These are phyloP conservation scores for Rhodotorula toruloides DNA, from an alignment of 768 basidiomycete genomes.

Conservation along the genomic window DNA sequence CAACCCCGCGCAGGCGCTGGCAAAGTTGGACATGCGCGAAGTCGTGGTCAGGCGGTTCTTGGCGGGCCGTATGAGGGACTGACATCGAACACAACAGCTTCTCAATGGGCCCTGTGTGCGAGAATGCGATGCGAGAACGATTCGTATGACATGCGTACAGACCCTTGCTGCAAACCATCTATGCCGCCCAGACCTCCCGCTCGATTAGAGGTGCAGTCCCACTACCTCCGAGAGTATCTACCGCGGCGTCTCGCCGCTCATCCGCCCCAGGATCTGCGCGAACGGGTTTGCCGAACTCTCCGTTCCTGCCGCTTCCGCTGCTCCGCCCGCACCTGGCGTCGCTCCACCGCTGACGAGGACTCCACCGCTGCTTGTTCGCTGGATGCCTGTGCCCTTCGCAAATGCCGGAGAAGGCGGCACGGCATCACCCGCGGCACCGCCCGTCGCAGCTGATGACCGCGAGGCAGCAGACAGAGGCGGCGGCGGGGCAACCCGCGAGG, in stretches of 20 bases:
- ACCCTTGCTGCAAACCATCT: too few relatives aligned
- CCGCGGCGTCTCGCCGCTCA: constrained; percentile 7
- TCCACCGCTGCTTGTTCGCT: neutral
- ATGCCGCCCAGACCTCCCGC: too few relatives aligned
- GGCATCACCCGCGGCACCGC: neutral
- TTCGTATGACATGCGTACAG: too few relatives aligned
- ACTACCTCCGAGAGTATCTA: neutral
- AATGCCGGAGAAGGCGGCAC: constrained; percentile 17
- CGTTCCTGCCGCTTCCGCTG: neutral
- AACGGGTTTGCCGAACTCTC: constrained; percentile 3
- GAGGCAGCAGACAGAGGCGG: neutral
- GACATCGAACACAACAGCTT: neutral
- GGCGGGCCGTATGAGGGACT: constrained; percentile 75
- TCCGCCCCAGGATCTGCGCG: constrained; percentile 16
- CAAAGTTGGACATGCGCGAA: constrained; percentile 71
- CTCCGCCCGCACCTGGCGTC: neutral
- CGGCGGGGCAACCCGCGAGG: too few relatives aligned
- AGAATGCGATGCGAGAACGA: too few relatives aligned
- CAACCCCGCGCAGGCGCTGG: constrained; percentile 66
- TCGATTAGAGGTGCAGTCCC: too few relatives aligned
- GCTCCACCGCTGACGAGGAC: constrained; percentile 1
- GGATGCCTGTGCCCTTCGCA: constrained; percentile 34
- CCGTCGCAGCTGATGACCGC: neutral
- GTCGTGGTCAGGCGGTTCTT: constrained; percentile 78
- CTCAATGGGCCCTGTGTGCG: neutral